Evolutionary conservation across 495 filamentous ascomycete species (phyloP), one percentile per base, ranked within the genome.

Genomic region (Aspergillus funiculosus): DNA sequence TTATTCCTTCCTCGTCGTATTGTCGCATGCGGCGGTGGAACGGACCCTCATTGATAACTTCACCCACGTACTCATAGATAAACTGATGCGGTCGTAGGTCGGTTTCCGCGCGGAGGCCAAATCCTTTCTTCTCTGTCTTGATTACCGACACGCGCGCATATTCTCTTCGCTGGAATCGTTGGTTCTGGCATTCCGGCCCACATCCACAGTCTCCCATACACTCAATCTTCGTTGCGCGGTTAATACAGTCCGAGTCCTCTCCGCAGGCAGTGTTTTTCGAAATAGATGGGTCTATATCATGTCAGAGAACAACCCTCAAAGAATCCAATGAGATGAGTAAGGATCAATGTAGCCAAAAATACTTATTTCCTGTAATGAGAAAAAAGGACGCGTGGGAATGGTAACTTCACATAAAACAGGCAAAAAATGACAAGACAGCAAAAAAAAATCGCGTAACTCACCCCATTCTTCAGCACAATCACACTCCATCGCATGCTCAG

Each of bases 231-330:
- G 92, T 97, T 42, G 87, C 84, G 60, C 94, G 87, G 62, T 99
- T 99, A 70, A 99, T 99, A 64, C 92, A 99, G 64, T 97, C 92
- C 13, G 92, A 96, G 66, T 97, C 89, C 51, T 94, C 88, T 28
- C 87, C 92, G 64, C 92, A 99, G 38, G 92, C 90, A 59, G 81
- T 66, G 68, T 99, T 99, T 36, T 56, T 60, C 17, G 65, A 72
- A 52, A 63, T 73, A 48, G 69, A 73, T 13, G 65, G 61, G 58
- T 83, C 91, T 96, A 60, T 9, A 34, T 43, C 43, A 18, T 26
- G 52, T 73, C 57, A 70, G 63, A 28, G 28, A 25, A 34, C 5
- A 18, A 14, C 9, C n/a, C n/a, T 18, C 10, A 34, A n/a, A 22
- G 18, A 22, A 14, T 4, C 19, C 17, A 24, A 27, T 13, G 25